phyloP scores from a whole-genome alignment of 805 yeast species.

The Wickerhamomyces bisporus region DNA sequence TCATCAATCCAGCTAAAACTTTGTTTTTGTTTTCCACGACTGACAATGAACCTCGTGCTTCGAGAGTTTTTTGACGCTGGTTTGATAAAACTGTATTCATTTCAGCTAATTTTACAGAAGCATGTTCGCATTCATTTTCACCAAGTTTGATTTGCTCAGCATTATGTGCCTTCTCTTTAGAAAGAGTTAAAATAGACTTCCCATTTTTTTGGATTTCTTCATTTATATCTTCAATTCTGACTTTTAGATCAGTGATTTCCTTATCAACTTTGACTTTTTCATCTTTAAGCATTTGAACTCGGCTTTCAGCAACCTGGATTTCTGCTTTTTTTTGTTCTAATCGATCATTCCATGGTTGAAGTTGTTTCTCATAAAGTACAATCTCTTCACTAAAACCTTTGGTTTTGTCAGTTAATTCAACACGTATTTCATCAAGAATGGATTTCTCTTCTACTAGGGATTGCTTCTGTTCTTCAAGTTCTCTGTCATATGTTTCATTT shows the following conservation, averaged over 20 bases:
- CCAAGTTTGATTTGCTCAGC: conserved; percentile 55
- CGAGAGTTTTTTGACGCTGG: conserved; percentile 58
- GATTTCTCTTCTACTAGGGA: conserved; percentile 48
- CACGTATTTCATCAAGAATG: conserved; percentile 57
- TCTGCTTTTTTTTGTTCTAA: conserved; percentile 59
- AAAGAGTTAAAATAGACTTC: conserved; percentile 38
- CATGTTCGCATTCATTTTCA: conserved; percentile 46
- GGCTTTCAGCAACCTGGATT: conserved; percentile 58
- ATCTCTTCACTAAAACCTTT: conserved; percentile 61
- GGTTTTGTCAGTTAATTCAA: conserved; percentile 69
- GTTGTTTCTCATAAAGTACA: conserved; percentile 51
- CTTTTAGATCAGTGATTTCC: conserved; percentile 40
- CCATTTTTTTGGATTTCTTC: conserved; percentile 47
- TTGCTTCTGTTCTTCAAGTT: conserved; percentile 39
- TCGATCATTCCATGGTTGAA: conserved; percentile 80
- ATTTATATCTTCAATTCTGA: conserved; percentile 39
- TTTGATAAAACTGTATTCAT: conserved; percentile 49
- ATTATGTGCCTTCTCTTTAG: conserved; percentile 44
- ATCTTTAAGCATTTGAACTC: conserved; percentile 52
- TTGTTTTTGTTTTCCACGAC: conserved; percentile 63
- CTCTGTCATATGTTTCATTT: conserved; percentile 36
- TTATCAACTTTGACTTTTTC: conserved; percentile 38
- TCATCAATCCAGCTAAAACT: conserved; percentile 63
- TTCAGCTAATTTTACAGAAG: conserved; percentile 42
- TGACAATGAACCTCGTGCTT: conserved; percentile 56